These are phyloP conservation scores for Punica granatum DNA, from an alignment of 345 rosid species.

Conservation along the genomic window DNA sequence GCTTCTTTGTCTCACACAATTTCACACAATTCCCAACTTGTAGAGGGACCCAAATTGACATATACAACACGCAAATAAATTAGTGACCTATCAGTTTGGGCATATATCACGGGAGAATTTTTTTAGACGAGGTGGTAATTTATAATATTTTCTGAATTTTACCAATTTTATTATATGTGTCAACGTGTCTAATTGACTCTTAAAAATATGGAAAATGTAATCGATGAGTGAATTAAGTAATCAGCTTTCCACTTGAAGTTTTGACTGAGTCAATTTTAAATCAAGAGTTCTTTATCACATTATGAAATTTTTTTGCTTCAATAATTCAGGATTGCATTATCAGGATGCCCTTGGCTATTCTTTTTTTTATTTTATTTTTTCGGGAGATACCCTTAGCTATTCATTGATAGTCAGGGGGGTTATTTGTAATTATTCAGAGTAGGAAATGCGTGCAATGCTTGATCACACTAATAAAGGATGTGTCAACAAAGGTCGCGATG, in stretches of 20 bases:
- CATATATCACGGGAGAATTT: background rate
- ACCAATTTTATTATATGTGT: background rate
- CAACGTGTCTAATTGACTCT: background rate
- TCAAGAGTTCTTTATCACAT: no score
- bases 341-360: no score
- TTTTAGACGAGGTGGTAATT: background rate
- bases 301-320: no score
- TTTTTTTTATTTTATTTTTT: no score
- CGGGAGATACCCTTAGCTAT: no score
- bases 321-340: no score
- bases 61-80: background rate
- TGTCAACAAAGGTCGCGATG: no score
- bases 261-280: background rate
- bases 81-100: background rate
- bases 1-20: background rate
- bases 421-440: no score
- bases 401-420: no score
- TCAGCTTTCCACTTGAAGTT: background rate
- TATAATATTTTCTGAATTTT: background rate
- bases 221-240: background rate
- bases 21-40: background rate
- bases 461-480: no score
- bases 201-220: background rate
- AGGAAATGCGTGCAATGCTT: no score
- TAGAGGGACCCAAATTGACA: background rate